Percentiles rank a stretch among this genome's conserved stretches.
These are phyloP conservation scores for Neurospora sp. DNA, from an alignment of 495 filamentous ascomycete genomes.

Conservation along the genomic window DNA sequence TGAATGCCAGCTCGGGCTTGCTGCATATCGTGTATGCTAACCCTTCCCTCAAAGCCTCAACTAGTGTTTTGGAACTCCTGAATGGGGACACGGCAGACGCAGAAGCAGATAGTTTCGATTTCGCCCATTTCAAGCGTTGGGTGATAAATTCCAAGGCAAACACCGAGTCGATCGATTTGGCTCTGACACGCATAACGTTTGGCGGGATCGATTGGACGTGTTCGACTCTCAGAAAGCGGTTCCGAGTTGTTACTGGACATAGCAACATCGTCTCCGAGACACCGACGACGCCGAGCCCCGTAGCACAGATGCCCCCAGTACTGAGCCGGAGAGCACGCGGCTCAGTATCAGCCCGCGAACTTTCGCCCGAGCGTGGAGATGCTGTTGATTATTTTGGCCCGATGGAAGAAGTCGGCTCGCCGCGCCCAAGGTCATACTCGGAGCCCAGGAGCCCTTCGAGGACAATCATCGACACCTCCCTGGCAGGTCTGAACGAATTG, in stretches of 20 bases:
- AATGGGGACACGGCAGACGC: constrained; percentile 30
- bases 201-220: constrained; percentile 52
- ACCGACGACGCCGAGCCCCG: constrained; percentile 26
- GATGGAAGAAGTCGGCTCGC: constrained; percentile 10
- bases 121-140: constrained; percentile 54
- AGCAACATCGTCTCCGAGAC: constrained; percentile 15
- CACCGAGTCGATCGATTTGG: constrained; percentile 35
- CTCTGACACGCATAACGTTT: constrained; percentile 40
- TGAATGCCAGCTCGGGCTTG: constrained; percentile 40
- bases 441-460: constrained; percentile 14
- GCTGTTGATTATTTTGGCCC: constrained; percentile 28
- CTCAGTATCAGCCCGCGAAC: constrained; percentile 14
- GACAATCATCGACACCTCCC: constrained; percentile 8
- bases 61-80: constrained; percentile 39
- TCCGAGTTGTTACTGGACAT: constrained; percentile 50
- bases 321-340: constrained; percentile 16
- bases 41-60: constrained; percentile 40
- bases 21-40: constrained; percentile 52
- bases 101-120: constrained; percentile 25
- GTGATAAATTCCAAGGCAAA: constrained; percentile 39
- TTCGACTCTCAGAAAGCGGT: constrained; percentile 49
- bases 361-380: constrained; percentile 21
- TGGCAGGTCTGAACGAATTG: constrained; percentile 19
- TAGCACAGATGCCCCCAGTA: constrained; percentile 15
- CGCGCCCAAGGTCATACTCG: constrained; percentile 9